These are phyloP conservation scores for Peniophora sp. DNA, from an alignment of 1,284 basidiomycete species.

Conservation along the genomic window DNA sequence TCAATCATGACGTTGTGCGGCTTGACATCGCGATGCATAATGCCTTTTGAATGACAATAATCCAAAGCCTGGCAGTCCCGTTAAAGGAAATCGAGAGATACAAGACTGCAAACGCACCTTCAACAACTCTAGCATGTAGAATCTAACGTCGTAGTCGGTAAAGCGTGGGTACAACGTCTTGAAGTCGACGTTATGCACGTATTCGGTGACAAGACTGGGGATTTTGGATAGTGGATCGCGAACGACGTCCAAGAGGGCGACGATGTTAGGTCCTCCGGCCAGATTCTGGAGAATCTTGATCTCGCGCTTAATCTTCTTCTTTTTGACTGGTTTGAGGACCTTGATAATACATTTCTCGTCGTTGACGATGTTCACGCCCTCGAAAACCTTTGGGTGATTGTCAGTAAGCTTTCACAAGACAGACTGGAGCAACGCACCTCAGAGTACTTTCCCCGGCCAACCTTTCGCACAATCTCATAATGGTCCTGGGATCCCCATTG, in stretches of 20 bases:
- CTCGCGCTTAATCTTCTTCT: slow-evolving; percentile 99
- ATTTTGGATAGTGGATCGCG: slow-evolving; percentile 93
- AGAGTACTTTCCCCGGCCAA: slow-evolving; percentile 94
- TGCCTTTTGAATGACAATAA: slow-evolving; percentile 96
- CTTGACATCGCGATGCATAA: slow-evolving; percentile 99
- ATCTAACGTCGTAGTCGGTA: slow-evolving; percentile 91
- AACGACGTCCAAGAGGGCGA: slow-evolving; percentile 90
- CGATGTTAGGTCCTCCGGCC: slow-evolving; percentile 89
- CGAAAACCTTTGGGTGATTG: slow-evolving; percentile 71
- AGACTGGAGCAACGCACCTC: slow-evolving; percentile 53
- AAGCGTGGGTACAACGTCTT: slow-evolving; percentile 95
- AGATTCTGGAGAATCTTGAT: slow-evolving; percentile 98
- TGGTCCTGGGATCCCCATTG: slow-evolving; percentile 96
- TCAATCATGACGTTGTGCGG: slow-evolving; percentile 99
- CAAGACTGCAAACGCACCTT: slow-evolving; percentile 48
- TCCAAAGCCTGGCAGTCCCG: slow-evolving; percentile 70
- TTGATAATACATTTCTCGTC: slow-evolving; percentile 98
- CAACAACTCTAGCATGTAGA: slow-evolving; percentile 94
- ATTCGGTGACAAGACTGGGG: slow-evolving; percentile 97
- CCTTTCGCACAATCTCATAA: slow-evolving; percentile 97
- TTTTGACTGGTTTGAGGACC: slow-evolving; percentile 98
- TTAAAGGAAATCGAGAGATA: slow-evolving; percentile 2
- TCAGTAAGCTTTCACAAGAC: no score
- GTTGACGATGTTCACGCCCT: slow-evolving; percentile 90
- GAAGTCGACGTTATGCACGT: slow-evolving; percentile 97